Conservation (phyloP, 805 yeast genomes). For the Kodamaea lidongshanica region DNA sequence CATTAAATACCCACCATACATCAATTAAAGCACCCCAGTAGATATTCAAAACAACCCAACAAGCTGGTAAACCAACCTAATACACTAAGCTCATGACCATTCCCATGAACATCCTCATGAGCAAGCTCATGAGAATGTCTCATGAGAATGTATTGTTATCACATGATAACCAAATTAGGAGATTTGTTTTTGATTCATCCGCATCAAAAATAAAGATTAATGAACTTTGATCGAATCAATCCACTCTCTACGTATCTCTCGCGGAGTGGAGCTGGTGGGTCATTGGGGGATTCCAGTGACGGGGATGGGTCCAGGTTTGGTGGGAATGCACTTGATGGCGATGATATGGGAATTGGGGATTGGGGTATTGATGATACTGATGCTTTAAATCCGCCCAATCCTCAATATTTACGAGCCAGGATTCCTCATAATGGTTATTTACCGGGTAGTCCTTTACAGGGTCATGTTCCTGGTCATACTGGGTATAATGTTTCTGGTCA, state of each 20-base stretch:
- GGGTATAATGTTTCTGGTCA: no score
- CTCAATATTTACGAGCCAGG: slow-evolving; percentile 6
- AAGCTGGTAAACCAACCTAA: no score
- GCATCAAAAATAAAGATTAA: slow-evolving; percentile 7
- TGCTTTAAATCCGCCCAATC: slow-evolving; percentile 9
- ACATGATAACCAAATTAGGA: not conserved
- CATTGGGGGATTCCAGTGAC: no score
- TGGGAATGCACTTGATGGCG: not conserved
- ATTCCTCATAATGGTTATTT: not conserved
- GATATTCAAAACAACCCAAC: no score
- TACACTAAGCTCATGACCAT: no score
- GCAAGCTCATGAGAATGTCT: no score
- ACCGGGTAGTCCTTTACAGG: slow-evolving; percentile 1
- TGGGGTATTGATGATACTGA: slow-evolving; percentile 32
- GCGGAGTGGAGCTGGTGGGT: slow-evolving; percentile 6
- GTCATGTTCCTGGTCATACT: no score
- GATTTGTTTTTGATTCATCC: not conserved
- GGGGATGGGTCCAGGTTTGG: slow-evolving; percentile 1
- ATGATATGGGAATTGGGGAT: slow-evolving; percentile 18
- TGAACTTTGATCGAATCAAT: slow-evolving; percentile 25
- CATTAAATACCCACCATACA: no score
- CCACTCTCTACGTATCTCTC: slow-evolving; percentile 22
- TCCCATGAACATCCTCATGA: no score
- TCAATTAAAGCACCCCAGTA: no score
- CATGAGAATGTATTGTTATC: no score